These are phyloP conservation scores for Penicillium lividum DNA, from an alignment of 495 filamentous ascomycete genomes.

Conservation along the genomic window DNA sequence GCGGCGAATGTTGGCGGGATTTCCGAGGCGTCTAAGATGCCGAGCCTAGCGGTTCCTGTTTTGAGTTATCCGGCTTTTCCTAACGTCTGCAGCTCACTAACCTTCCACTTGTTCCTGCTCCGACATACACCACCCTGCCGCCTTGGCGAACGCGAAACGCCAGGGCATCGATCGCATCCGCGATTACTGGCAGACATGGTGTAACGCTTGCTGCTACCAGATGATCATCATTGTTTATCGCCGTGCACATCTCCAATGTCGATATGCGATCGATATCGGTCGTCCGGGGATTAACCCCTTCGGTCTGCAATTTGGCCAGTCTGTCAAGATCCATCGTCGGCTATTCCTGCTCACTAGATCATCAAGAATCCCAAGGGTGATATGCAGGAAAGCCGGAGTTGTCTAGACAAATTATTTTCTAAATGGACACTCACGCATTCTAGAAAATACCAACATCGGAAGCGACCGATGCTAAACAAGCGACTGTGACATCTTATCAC, in stretches of 20 bases:
- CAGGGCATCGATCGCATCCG: slow-evolving; percentile 34
- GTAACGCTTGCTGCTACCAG: slow-evolving; percentile 33
- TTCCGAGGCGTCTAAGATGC: slow-evolving; percentile 44
- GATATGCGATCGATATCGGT: slow-evolving; percentile 35
- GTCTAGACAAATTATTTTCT: background rate
- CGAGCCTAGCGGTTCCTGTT: slow-evolving; percentile 27
- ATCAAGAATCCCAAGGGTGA: background rate
- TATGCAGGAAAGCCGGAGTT: background rate
- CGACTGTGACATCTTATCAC: background rate
- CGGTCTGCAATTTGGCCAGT: slow-evolving; percentile 36
- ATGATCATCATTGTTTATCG: slow-evolving; percentile 39
- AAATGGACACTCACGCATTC: background rate
- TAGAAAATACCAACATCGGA: background rate
- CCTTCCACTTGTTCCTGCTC: slow-evolving; percentile 45
- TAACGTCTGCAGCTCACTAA: slow-evolving; percentile 9
- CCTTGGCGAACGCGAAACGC: slow-evolving; percentile 34
- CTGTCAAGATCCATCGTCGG: slow-evolving; percentile 24
- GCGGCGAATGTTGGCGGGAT: slow-evolving; percentile 43
- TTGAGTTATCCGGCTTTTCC: background rate
- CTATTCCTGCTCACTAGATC: background rate
- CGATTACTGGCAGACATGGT: slow-evolving; percentile 33
- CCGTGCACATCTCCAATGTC: slow-evolving; percentile 37
- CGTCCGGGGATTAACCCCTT: slow-evolving; percentile 34
- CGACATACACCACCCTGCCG: slow-evolving; percentile 42
- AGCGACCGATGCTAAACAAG: background rate